These are phyloP conservation scores for Mediolabrus comicus DNA, from an alignment of 108 stramenopile species.

Conservation along the genomic window DNA sequence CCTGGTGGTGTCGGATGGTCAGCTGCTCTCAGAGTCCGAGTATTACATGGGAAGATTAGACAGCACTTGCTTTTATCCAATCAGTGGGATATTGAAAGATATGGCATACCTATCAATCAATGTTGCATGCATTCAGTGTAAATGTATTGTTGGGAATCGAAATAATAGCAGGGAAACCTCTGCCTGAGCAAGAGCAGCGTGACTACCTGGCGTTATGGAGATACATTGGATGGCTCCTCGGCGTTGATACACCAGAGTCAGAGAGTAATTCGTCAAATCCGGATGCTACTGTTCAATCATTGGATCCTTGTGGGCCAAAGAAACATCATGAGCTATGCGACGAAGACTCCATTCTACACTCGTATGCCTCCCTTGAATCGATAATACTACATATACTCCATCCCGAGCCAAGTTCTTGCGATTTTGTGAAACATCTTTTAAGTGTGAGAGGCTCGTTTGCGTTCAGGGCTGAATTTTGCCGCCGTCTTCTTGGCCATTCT, in stretches of 20 bases:
- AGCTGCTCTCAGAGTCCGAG: conserved; percentile 66
- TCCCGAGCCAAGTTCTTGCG: conserved; percentile 65
- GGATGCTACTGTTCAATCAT: conserved; percentile 26
- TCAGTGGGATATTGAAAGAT: conserved; percentile 52
- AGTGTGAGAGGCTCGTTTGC: conserved; percentile 26
- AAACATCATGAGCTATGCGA: conserved; percentile 7
- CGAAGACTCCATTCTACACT: conserved; percentile 48
- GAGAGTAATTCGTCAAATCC: not conserved
- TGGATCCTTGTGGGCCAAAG: conserved; percentile 83
- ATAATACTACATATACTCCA: conserved; percentile 46
- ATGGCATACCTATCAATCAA: conserved; percentile 85
- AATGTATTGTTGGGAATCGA: conserved; percentile 78
- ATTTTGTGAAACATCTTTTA: conserved; percentile 69
- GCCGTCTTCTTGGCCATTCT: conserved; percentile 67
- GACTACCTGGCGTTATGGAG: conserved; percentile 86
- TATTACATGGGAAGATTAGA: conserved; percentile 83
- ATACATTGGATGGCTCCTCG: conserved; percentile 84
- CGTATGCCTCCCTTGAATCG: conserved; percentile 44
- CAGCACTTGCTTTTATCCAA: conserved; percentile 40
- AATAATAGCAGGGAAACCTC: conserved; percentile 48
- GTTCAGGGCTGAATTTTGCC: conserved; percentile 62
- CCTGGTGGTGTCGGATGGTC: conserved; percentile 76
- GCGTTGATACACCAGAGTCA: conserved; percentile 52
- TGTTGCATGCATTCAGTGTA: conserved; percentile 71
- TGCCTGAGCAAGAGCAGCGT: conserved; percentile 46